Evolutionary conservation across 1,284 basidiomycete genomes (phyloP).

Genomic region (Xerocomus amazonicus): DNA sequence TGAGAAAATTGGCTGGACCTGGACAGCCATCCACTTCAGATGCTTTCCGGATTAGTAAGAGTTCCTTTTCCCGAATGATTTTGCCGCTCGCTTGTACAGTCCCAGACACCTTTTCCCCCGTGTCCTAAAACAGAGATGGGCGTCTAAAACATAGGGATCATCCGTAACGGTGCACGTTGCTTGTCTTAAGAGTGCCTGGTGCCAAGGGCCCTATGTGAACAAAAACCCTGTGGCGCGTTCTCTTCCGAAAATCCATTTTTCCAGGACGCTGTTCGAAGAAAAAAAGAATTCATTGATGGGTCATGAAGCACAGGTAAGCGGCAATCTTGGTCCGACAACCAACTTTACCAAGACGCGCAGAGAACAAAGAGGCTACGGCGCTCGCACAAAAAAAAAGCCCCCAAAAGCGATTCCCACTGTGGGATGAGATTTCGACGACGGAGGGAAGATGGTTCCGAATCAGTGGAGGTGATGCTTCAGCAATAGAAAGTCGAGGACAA

Average conservation of each 20-base stretch:
- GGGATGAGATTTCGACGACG: constrained; percentile 9
- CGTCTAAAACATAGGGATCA: constrained; percentile 5
- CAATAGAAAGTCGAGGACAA: constrained; percentile 2
- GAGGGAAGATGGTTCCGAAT: constrained; percentile 8
- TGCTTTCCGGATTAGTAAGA: neutral
- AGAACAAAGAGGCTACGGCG: constrained; percentile 3
- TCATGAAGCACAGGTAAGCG: neutral
- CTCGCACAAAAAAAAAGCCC: neutral
- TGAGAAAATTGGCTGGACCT: neutral
- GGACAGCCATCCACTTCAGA: neutral
- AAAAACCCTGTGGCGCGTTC: constrained; percentile 25
- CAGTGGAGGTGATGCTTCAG: constrained; percentile 12
- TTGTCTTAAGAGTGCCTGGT: constrained; percentile 18
- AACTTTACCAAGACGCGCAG: too few species aligned
- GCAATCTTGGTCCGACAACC: neutral
- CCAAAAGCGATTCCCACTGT: constrained; percentile 24
- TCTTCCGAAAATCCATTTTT: neutral
- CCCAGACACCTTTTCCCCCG: neutral
- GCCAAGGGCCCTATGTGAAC: constrained; percentile 8
- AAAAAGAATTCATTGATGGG: neutral
- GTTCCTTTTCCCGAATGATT: neutral
- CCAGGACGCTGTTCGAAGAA: constrained; percentile 8
- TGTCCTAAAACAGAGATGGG: constrained; percentile 14
- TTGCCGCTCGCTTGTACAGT: constrained; percentile 2
- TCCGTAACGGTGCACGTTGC: constrained; percentile 17